Evolutionary conservation across 352 stramenopile genomes (phyloP), one percentile per base, ranked within the genome.

Genomic region (Lagenidium giganteum): DNA sequence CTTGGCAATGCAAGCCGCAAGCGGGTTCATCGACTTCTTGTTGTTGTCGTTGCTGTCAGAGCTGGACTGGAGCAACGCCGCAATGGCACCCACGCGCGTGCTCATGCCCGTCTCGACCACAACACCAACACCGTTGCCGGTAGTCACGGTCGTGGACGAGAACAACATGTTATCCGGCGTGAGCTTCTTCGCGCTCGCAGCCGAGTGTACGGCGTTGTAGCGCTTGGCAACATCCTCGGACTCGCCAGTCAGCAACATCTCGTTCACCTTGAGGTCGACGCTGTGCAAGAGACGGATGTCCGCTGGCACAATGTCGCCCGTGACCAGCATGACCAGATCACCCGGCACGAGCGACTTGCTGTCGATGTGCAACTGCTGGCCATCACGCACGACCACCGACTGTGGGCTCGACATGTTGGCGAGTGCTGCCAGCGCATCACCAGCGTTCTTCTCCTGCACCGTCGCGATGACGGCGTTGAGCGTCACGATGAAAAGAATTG

Each of bases 191-290:
- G 41, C 41, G 25, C 42, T 29, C 7, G 51, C 38, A 7, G 66
- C 54, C 14, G 48, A 33, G n/a, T n/a, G n/a, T n/a, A n/a, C n/a
- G 20, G 58, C 57, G 33, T 80, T 85, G 45, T 59, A 82, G 26
- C 81, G 79, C 60, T 92, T 89, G 5, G 64, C 29, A 0, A 90
- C 77, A 39, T 87, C 90, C 45, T 90, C 62, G 0, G 90, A 88
- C 51, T 98, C 95, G 26, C 95, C 95, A 13, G 95, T 98, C 0
- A 98, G 70, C 54, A 89, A 78, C 54, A 93, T 97, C 61, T 98
- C 93, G 52, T 98, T 96, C 27, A 94, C 78, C 42, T 93, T 87
- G 14, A 92, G 52, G 24, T 88, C 65, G 4, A 82, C 79, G 32
- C 88, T 96, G 16, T 91, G 70, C 14, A 96, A 62, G 9, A 98